A percentile compares a stretch with the other conserved stretches of the same genome.
Evolutionary conservation across 192 early-diverging fungal genomes (phyloP).

Genomic region (Pilobolus umbonatus): DNA sequence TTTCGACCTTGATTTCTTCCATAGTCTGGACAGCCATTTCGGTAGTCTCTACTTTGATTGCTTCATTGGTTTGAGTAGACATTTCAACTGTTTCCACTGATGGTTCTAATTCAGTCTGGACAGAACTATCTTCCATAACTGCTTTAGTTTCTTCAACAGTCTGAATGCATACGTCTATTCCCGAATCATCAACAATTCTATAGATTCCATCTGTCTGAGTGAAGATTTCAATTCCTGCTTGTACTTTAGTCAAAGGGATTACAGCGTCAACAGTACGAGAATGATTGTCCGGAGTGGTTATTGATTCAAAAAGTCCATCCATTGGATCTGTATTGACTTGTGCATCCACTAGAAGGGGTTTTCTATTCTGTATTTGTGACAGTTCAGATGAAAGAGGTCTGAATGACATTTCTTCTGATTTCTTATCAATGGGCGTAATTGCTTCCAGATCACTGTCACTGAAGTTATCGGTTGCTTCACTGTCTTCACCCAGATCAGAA

Average conservation of each 20-base stretch:
- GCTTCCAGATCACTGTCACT: conserved; percentile 20
- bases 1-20: too few relatives aligned
- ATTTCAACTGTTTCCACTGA: neutral
- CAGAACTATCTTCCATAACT: neutral
- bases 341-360: conserved; percentile 18
- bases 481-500: conserved; percentile 2
- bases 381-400: conserved; percentile 25
- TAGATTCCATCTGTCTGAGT: conserved; percentile 9
- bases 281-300: neutral
- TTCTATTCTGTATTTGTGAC: conserved; percentile 17
- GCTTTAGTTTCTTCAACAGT: neutral
- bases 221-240: neutral
- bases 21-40: too few relatives aligned
- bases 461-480: conserved; percentile 11
- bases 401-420: neutral
- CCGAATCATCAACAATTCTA: neutral
- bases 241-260: too few relatives aligned
- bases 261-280: neutral
- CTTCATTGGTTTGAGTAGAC: neutral
- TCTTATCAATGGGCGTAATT: neutral
- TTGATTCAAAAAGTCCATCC: neutral
- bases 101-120: neutral
- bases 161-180: neutral
- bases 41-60: neutral
- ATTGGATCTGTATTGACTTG: conserved; percentile 23